Percentiles rank a stretch among this genome's conserved stretches.
Conservation (phyloP, 2,329 filamentous ascomycete species). For the Taxawa tesnikishii region DNA sequence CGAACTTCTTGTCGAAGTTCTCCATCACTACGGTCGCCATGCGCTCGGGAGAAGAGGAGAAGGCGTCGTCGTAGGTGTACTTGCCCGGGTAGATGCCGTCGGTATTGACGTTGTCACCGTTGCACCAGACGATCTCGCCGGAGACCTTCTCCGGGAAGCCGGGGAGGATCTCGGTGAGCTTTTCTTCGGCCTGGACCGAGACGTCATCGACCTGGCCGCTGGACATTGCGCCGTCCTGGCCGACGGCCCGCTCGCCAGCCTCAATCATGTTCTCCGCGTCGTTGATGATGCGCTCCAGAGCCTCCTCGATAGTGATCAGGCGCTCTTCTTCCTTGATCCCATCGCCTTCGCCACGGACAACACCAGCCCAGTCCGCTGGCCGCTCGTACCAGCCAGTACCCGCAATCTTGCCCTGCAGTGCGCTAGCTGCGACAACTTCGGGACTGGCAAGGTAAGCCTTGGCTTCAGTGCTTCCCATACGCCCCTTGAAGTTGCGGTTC, state of each 20-base stretch:
- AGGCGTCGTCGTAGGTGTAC: constrained; percentile 82
- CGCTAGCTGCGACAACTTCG: constrained; percentile 85
- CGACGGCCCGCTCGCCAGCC: constrained; percentile 37
- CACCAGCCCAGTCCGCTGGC: constrained; percentile 55
- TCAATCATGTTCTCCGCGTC: constrained; percentile 54
- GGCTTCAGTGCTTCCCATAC: constrained; percentile 71
- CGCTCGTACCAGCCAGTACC: constrained; percentile 69
- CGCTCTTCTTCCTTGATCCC: constrained; percentile 52
- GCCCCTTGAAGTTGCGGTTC: constrained; percentile 85
- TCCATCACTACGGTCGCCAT: constrained; percentile 91
- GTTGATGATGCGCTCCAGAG: constrained; percentile 57
- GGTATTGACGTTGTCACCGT: constrained; percentile 80
- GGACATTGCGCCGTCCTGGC: constrained; percentile 12
- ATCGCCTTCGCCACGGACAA: constrained; percentile 59
- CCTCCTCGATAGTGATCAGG: constrained; percentile 55
- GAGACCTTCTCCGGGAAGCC: constrained; percentile 75
- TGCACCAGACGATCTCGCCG: constrained; percentile 81
- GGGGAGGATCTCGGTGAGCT: constrained; percentile 59
- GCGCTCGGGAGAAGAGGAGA: constrained; percentile 56
- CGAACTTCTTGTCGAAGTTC: constrained; percentile 76
- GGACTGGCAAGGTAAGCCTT: constrained; percentile 81
- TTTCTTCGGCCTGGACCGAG: constrained; percentile 18
- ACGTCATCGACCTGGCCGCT: constrained; percentile 17
- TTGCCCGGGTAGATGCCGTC: constrained; percentile 88
- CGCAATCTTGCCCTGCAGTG: constrained; percentile 58